Percentiles rank a stretch among this genome's conserved stretches.
Evolutionary conservation across 148 eudicot genomes (phyloP).

Genomic region (Persicaria maculosa): DNA sequence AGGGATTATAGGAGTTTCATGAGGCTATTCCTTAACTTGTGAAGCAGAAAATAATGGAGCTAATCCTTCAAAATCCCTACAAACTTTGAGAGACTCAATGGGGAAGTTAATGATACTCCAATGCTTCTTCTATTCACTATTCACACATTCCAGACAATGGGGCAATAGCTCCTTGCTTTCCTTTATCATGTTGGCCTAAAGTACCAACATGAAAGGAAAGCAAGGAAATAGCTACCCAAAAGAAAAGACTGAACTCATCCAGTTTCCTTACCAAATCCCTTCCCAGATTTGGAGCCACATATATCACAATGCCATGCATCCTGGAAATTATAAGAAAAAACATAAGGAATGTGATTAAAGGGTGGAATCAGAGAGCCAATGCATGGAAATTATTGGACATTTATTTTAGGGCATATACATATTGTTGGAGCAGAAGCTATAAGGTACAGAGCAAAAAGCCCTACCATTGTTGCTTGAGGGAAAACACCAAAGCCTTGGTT

Average conservation of each 20-base stretch:
- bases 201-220: background rate
- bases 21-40: background rate
- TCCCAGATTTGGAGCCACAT: constrained; percentile 93
- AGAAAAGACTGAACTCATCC: background rate
- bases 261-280: constrained; percentile 83
- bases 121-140: background rate
- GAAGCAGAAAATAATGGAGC: background rate
- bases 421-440: background rate
- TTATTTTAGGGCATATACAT: background rate
- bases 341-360: background rate
- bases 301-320: constrained; percentile 99
- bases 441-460: constrained; percentile 13
- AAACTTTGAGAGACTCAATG: background rate
- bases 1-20: background rate
- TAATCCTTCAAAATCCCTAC: background rate
- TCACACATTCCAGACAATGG: background rate
- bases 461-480: constrained; percentile 79
- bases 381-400: background rate
- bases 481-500: constrained; percentile 83
- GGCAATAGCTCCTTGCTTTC: background rate
- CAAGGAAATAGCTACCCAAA: background rate
- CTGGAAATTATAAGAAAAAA: constrained; percentile 23
- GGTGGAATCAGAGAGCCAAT: background rate
- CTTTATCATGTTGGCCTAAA: background rate
- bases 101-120: background rate